Conservation (phyloP, 441 rosid genomes). For the Eugenia klotzschiana region DNA sequence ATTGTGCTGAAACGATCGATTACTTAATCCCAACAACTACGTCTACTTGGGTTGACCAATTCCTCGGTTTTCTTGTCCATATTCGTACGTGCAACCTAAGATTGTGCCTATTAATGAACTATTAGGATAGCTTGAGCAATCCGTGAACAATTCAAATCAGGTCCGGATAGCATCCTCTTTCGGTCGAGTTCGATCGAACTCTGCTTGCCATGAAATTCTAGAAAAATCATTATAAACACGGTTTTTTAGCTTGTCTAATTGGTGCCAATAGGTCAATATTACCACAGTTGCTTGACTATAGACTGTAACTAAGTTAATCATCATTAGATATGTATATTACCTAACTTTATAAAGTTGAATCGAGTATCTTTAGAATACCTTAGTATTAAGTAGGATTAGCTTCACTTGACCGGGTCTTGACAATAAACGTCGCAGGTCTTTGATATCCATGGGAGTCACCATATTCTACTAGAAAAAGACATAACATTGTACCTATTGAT, state of each 20-base stretch:
- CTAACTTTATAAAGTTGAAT: no score
- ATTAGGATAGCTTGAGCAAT: neutral
- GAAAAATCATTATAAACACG: neutral
- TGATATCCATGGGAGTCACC: no score
- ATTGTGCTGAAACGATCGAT: constrained; percentile 23
- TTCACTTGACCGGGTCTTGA: no score
- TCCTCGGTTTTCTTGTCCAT: neutral
- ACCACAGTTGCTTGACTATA: neutral
- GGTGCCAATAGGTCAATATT: neutral
- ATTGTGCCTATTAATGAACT: neutral
- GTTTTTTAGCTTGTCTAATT: neutral
- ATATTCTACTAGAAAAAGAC: no score
- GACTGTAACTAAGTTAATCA: neutral
- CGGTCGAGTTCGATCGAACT: neutral
- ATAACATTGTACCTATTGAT: no score
- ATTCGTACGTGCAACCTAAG: neutral
- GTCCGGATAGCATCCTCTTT: neutral
- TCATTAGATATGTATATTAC: no score
- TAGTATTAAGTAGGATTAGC: no score
- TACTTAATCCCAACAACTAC: constrained; percentile 54
- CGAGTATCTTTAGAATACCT: no score
- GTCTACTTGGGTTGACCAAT: neutral
- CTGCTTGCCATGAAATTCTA: neutral
- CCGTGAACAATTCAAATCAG: neutral
- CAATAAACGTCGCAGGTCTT: no score